These are phyloP conservation scores for Aspergillus panamensis DNA, from an alignment of 495 filamentous ascomycete species.

Conservation along the genomic window DNA sequence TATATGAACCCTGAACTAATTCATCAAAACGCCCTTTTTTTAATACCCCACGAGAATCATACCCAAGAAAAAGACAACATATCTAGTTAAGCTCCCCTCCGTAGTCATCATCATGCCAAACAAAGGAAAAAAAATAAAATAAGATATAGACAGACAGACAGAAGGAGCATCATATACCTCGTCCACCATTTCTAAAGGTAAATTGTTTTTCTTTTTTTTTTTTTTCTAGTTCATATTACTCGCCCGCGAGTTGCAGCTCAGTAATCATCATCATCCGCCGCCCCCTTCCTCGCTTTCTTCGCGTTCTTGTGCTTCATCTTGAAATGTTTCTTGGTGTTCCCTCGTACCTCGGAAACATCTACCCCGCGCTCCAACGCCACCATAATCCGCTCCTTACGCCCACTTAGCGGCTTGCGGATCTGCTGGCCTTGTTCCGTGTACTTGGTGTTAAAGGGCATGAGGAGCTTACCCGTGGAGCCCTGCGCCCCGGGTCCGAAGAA, in stretches of 20 bases:
- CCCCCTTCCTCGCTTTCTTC: slow-evolving; percentile 49
- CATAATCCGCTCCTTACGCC: slow-evolving; percentile 81
- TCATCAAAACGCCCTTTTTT: neutral
- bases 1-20: neutral
- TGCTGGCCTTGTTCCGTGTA: slow-evolving; percentile 75
- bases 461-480: slow-evolving; percentile 60
- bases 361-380: slow-evolving; percentile 79
- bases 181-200: neutral
- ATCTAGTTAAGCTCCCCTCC: neutral
- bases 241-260: slow-evolving; percentile 22
- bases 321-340: slow-evolving; percentile 87
- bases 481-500: slow-evolving; percentile 74
- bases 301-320: slow-evolving; percentile 73
- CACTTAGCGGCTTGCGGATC: slow-evolving; percentile 66
- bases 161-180: slow-evolving; percentile 1
- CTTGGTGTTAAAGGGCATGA: slow-evolving; percentile 78
- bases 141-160: slow-evolving; percentile 1
- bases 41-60: neutral
- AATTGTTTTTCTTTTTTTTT: neutral
- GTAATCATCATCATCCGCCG: slow-evolving; percentile 41
- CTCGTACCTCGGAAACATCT: slow-evolving; percentile 76
- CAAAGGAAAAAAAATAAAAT: neutral
- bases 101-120: slow-evolving; percentile 12
- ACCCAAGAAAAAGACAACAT: slow-evolving; percentile 1
- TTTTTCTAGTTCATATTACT: neutral